Evolutionary conservation across 441 rosid species (phyloP).

Genomic region (Aleurites moluccanus): DNA sequence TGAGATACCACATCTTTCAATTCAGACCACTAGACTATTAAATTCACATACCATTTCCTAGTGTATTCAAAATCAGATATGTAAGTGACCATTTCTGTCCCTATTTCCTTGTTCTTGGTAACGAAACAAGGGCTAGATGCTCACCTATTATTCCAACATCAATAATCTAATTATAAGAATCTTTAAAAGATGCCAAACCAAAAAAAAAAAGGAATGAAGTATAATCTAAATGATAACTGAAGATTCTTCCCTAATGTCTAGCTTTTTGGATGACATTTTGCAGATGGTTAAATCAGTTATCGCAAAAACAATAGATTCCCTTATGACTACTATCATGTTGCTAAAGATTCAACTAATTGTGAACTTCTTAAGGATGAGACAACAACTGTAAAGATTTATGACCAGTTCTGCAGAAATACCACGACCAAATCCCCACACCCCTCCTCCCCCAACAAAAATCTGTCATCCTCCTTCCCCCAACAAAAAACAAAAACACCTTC

Average conservation of each 20-base stretch:
- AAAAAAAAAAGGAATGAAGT: not conserved
- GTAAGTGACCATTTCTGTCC: not conserved
- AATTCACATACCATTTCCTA: not conserved
- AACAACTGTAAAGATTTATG: not conserved
- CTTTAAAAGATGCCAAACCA: not conserved
- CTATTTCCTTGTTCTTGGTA: not conserved
- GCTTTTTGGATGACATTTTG: not conserved
- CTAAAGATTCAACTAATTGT: slow-evolving; percentile 2
- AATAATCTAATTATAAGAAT: not conserved
- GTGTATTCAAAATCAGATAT: not conserved
- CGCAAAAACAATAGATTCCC: not conserved
- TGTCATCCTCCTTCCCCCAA: not conserved
- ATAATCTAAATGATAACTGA: not conserved
- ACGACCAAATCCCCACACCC: not conserved
- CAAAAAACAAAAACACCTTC: not conserved
- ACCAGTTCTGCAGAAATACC: not conserved
- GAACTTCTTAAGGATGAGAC: not conserved
- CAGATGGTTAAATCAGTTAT: not conserved
- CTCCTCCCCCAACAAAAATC: not conserved
- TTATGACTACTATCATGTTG: not conserved
- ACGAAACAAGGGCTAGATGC: not conserved
- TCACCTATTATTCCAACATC: not conserved
- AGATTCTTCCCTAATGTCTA: not conserved
- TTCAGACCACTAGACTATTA: not conserved
- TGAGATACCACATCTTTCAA: not conserved